Percentiles rank a stretch among this genome's conserved stretches.
phyloP scores from a whole-genome alignment of 2,329 filamentous ascomycete genomes.

The Colletotrichum navitas region DNA sequence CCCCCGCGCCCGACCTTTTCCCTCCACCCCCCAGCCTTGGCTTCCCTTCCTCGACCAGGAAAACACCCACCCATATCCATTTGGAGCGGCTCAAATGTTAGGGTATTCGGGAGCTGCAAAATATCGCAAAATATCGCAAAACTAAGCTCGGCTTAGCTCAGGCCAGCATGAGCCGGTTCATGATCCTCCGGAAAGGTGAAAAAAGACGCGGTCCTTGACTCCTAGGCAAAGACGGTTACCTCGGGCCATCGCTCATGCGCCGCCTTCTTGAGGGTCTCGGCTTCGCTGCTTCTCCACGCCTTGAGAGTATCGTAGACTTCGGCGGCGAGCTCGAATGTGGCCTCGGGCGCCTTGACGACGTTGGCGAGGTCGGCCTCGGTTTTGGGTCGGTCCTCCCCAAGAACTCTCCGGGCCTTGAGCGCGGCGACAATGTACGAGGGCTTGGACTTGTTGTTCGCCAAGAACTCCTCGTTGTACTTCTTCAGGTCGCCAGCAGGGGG shows the following conservation, averaged over 20 bases:
- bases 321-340: slow-evolving; percentile 68
- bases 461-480: slow-evolving; percentile 76
- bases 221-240: slow-evolving; percentile 60
- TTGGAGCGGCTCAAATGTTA: slow-evolving; percentile 1
- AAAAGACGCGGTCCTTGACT: background rate
- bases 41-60: slow-evolving; percentile 2
- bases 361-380: slow-evolving; percentile 73
- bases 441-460: slow-evolving; percentile 72
- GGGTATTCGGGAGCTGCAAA: slow-evolving; percentile 17
- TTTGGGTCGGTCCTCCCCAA: slow-evolving; percentile 69
- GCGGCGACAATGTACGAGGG: slow-evolving; percentile 73
- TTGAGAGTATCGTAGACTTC: slow-evolving; percentile 58
- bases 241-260: slow-evolving; percentile 65
- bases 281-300: slow-evolving; percentile 63
- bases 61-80: slow-evolving; percentile 2
- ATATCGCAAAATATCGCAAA: background rate
- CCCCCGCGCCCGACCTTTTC: slow-evolving; percentile 4
- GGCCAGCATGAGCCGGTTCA: background rate
- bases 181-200: background rate
- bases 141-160: slow-evolving; percentile 7
- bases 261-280: slow-evolving; percentile 61
- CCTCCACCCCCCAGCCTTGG: slow-evolving; percentile 12
- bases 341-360: slow-evolving; percentile 64
- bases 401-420: slow-evolving; percentile 68
- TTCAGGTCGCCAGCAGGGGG: slow-evolving; percentile 55